These are phyloP conservation scores for Teratosphaeria pseudoeucalypti DNA, from an alignment of 2,329 filamentous ascomycete species.

Conservation along the genomic window DNA sequence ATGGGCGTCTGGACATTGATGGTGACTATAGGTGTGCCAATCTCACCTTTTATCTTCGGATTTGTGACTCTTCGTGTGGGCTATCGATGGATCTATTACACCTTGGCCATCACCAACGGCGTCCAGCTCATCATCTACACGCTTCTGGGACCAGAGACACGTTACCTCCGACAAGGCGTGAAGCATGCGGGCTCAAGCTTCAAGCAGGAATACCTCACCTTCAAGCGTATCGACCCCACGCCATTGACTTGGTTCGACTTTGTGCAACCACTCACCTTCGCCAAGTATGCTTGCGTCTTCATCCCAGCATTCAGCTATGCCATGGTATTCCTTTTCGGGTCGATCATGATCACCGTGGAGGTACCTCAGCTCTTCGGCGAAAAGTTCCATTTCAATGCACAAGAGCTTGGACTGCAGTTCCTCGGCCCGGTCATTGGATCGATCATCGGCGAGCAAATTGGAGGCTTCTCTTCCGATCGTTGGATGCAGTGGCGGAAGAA, in stretches of 20 bases:
- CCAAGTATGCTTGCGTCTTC: constrained; percentile 35
- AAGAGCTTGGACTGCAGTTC: constrained; percentile 49
- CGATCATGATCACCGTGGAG: constrained; percentile 44
- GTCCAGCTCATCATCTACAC: constrained; percentile 46
- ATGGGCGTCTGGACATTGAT: constrained; percentile 48
- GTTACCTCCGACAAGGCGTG: constrained; percentile 35
- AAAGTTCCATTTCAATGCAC: constrained; percentile 45
- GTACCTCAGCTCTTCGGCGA: constrained; percentile 46
- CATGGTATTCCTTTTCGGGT: constrained; percentile 46
- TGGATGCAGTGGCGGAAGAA: constrained; percentile 38
- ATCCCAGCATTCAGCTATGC: constrained; percentile 43
- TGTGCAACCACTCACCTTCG: constrained; percentile 39
- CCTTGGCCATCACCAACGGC: constrained; percentile 45
- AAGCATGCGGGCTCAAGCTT: constrained; percentile 27
- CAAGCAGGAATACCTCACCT: constrained; percentile 30
- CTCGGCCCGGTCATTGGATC: constrained; percentile 46
- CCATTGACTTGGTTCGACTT: constrained; percentile 41
- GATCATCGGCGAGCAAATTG: constrained; percentile 47
- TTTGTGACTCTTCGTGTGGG: constrained; percentile 40
- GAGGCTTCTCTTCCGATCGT: constrained; percentile 41
- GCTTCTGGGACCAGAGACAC: constrained; percentile 44
- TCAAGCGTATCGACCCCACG: constrained; percentile 41
- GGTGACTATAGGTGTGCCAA: constrained; percentile 38
- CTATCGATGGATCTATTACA: constrained; percentile 50
- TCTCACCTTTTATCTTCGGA: constrained; percentile 28